Conservation (phyloP, 108 stramenopile species). For the Ochromonas danica region DNA sequence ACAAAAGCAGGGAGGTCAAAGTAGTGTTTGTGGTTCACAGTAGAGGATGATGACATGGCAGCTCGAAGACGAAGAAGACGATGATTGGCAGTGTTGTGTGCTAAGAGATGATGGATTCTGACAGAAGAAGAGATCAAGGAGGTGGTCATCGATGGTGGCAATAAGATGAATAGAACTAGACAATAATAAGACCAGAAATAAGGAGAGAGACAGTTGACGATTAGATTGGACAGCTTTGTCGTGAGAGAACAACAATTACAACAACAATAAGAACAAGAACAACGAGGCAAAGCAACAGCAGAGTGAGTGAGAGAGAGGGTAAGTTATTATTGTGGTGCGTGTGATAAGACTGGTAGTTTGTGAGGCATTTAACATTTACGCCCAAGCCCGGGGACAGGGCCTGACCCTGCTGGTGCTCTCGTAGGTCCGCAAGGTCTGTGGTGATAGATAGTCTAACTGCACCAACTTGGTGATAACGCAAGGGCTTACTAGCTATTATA, state of each 20-base stretch:
- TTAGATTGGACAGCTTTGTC: conserved; percentile 15
- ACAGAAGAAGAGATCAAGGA: conserved; percentile 15
- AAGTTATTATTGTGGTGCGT: conserved; percentile 9
- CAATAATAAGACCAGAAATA: conserved; percentile 17
- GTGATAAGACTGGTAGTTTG: no score
- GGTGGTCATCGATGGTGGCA: conserved; percentile 9
- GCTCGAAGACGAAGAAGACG: conserved; percentile 7
- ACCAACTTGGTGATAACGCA: no score
- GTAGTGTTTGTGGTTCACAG: background rate
- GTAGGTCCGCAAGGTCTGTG: no score
- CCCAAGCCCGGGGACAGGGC: no score
- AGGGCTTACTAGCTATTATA: no score
- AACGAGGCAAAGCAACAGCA: conserved; percentile 13
- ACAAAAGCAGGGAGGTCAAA: background rate
- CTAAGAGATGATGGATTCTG: conserved; percentile 15
- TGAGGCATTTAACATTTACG: no score
- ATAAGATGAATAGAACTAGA: conserved; percentile 17
- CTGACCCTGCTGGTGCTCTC: no score
- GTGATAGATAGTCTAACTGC: no score
- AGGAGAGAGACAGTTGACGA: conserved; percentile 14
- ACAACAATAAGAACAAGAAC: conserved; percentile 10
- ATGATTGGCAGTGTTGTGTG: conserved; percentile 15
- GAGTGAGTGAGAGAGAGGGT: conserved; percentile 13
- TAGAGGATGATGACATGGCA: background rate
- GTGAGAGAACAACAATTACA: conserved; percentile 10